These are phyloP conservation scores for Urochloa ruziziensis DNA, from an alignment of 176 grass and related monocot genomes.

Conservation along the genomic window DNA sequence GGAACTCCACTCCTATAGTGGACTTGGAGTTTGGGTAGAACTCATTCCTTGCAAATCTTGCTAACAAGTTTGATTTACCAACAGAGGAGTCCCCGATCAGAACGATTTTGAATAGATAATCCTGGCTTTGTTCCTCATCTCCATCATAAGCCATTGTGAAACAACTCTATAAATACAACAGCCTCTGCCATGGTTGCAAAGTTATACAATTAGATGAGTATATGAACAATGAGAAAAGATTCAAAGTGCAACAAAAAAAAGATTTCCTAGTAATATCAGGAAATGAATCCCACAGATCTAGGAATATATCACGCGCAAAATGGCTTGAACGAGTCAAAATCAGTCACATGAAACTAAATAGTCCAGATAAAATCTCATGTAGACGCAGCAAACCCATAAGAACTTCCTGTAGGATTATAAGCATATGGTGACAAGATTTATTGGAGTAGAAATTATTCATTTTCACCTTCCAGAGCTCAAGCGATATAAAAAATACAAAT, in stretches of 20 bases:
- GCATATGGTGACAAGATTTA: not conserved
- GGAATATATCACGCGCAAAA: not conserved
- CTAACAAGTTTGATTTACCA: conserved; percentile 74
- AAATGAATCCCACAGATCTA: not conserved
- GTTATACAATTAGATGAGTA: not conserved
- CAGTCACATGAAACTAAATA: not conserved
- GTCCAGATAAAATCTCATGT: not conserved
- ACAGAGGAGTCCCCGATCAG: conserved; percentile 64
- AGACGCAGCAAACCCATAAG: not conserved
- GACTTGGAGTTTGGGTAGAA: conserved; percentile 69
- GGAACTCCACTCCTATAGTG: conserved; percentile 71
- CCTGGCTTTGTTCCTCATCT: conserved; percentile 56
- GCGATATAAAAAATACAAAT: not conserved
- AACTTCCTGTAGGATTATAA: not conserved
- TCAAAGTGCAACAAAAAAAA: not conserved
- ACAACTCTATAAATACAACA: conserved; percentile 4
- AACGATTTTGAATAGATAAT: conserved; percentile 73
- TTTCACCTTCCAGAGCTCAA: not conserved
- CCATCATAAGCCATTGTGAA: conserved; percentile 51
- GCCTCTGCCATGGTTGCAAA: conserved; percentile 27
- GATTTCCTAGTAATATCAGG: not conserved
- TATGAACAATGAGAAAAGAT: not conserved
- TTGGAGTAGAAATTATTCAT: not conserved
- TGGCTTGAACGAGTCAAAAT: not conserved
- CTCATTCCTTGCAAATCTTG: conserved; percentile 61